These are phyloP conservation scores for Phytophthora capsici DNA, from an alignment of 352 stramenopile genomes.

Conservation along the genomic window DNA sequence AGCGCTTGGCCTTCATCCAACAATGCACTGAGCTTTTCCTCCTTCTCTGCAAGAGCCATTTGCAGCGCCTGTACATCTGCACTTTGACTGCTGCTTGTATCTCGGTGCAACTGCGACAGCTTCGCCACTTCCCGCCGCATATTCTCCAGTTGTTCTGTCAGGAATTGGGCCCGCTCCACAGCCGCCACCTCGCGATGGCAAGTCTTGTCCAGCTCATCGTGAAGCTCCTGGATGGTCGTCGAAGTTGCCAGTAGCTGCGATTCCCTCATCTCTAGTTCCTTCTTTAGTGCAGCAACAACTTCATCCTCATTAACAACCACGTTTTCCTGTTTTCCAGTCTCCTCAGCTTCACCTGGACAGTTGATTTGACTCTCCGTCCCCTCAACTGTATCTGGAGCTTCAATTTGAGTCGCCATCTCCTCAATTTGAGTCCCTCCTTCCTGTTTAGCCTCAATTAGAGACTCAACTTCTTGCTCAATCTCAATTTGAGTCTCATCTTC, in stretches of 20 bases:
- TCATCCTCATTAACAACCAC: background rate
- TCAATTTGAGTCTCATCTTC: constrained; percentile 10
- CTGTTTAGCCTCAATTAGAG: background rate
- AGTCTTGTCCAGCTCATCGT: constrained; percentile 80
- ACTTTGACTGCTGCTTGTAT: constrained; percentile 39
- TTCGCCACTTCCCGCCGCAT: constrained; percentile 66
- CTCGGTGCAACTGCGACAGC: constrained; percentile 51
- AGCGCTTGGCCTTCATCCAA: constrained; percentile 80
- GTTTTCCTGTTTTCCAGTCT: background rate
- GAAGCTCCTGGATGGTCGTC: constrained; percentile 67
- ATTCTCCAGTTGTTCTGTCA: constrained; percentile 72
- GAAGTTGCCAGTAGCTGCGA: constrained; percentile 74
- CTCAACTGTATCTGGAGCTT: background rate
- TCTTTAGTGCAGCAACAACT: constrained; percentile 33
- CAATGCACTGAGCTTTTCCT: constrained; percentile 69
- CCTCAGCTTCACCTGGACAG: constrained; percentile 3
- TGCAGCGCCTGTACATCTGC: constrained; percentile 69
- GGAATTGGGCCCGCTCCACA: constrained; percentile 62
- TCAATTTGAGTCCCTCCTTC: background rate
- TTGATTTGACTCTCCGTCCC: background rate
- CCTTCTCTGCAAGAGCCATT: constrained; percentile 71
- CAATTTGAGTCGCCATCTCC: background rate
- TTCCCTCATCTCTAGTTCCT: constrained; percentile 61
- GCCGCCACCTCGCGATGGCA: constrained; percentile 68
- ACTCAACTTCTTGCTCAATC: background rate